These are phyloP conservation scores for Aspergillus ustus DNA, from an alignment of 2,329 filamentous ascomycete genomes.

Conservation along the genomic window DNA sequence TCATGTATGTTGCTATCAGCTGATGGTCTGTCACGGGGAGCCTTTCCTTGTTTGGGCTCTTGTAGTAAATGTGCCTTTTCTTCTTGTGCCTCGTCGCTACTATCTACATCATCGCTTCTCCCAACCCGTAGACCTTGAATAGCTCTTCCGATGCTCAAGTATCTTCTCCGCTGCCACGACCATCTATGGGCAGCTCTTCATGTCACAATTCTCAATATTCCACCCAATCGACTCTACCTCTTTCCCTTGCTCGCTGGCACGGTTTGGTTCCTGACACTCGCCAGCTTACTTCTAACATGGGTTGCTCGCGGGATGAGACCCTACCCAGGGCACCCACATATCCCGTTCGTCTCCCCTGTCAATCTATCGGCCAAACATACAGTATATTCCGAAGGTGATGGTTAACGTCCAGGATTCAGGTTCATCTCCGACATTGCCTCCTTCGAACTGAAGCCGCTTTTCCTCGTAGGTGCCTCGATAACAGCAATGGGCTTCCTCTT, in stretches of 20 bases:
- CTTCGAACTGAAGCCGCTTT: slow-evolving; percentile 29
- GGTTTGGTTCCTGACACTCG: slow-evolving; percentile 28
- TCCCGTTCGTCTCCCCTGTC: slow-evolving; percentile 18
- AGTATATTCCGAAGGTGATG: not conserved
- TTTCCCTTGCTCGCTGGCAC: slow-evolving; percentile 26
- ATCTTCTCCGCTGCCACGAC: slow-evolving; percentile 21
- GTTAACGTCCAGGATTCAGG: slow-evolving; percentile 8
- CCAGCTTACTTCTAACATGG: slow-evolving; percentile 26
- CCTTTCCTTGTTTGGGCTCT: not conserved
- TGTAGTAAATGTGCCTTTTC: not conserved
- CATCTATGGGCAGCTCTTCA: slow-evolving; percentile 24
- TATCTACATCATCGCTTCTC: not conserved
- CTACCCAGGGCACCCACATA: slow-evolving; percentile 26
- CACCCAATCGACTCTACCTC: slow-evolving; percentile 25
- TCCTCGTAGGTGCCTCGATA: slow-evolving; percentile 26
- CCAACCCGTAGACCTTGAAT: not conserved
- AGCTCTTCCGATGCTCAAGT: slow-evolving; percentile 7
- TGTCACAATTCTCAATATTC: slow-evolving; percentile 27
- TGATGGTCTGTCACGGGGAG: not conserved
- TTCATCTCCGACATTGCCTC: slow-evolving; percentile 31
- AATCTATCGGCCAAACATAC: too few species aligned
- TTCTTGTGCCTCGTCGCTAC: not conserved
- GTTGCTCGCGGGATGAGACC: slow-evolving; percentile 24
- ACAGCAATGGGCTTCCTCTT: slow-evolving; percentile 27
- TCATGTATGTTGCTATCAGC: not conserved